Conservation (phyloP, 225 moss, liverwort and hornwort species). For the Rhytidiadelphus loreus region DNA sequence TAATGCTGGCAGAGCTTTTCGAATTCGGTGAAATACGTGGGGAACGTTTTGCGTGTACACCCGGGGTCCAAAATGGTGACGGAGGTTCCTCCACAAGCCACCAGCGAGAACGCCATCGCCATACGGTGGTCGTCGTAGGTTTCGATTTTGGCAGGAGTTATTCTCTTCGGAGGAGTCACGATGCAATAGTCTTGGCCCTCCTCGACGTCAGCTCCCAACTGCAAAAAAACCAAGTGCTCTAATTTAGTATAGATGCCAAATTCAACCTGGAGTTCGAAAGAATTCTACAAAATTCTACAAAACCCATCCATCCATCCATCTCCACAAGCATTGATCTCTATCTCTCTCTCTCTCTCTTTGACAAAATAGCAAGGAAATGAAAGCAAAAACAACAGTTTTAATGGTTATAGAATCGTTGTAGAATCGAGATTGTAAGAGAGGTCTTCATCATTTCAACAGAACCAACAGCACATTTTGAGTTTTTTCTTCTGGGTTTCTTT, state of each 20-base stretch:
- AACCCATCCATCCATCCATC: no score
- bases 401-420: background rate
- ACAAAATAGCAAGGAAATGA: background rate
- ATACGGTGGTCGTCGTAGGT: constrained; percentile 94
- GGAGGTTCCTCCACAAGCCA: constrained; percentile 55
- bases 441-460: background rate
- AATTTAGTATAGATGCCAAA: background rate
- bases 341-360: background rate
- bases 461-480: background rate
- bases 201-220: constrained; percentile 84
- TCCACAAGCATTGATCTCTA: no score
- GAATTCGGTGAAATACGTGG: constrained; percentile 74
- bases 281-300: background rate
- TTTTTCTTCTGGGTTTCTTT: background rate
- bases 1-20: constrained; percentile 48
- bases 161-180: constrained; percentile 59
- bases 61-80: constrained; percentile 79
- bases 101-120: constrained; percentile 95
- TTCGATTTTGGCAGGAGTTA: constrained; percentile 47
- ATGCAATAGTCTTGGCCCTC: constrained; percentile 55
- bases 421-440: no score
- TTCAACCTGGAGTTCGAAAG: background rate
- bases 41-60: constrained; percentile 86
- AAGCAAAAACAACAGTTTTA: background rate
- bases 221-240: background rate